Evolutionary conservation across 148 eudicot genomes (phyloP).

Genomic region (Tetragonia tetragonoides): DNA sequence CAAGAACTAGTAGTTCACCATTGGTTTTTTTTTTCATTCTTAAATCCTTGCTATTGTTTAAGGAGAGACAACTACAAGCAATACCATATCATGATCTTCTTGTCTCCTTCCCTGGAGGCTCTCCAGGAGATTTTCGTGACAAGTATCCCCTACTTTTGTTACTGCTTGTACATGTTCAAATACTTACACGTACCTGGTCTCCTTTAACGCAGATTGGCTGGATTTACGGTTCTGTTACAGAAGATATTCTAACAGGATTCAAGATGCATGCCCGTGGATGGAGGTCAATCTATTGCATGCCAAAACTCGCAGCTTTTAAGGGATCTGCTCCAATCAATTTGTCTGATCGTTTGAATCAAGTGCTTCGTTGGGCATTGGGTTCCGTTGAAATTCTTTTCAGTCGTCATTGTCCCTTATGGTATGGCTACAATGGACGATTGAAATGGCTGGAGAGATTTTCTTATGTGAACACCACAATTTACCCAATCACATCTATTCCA

Average conservation of each 20-base stretch:
- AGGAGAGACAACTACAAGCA: no score
- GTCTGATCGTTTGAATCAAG: slow-evolving; percentile 79
- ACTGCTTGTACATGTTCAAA: background rate
- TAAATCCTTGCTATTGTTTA: no score
- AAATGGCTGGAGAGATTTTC: slow-evolving; percentile 70
- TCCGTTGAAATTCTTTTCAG: slow-evolving; percentile 75
- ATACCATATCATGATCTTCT: background rate
- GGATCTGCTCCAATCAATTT: slow-evolving; percentile 83
- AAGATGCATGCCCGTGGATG: slow-evolving; percentile 86
- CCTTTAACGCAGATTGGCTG: slow-evolving; percentile 61
- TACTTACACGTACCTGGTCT: background rate
- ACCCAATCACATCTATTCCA: slow-evolving; percentile 68
- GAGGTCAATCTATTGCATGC: slow-evolving; percentile 74
- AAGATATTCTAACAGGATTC: slow-evolving; percentile 79
- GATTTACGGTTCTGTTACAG: slow-evolving; percentile 84
- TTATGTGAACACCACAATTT: slow-evolving; percentile 62
- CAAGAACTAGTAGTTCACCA: no score
- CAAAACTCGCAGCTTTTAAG: slow-evolving; percentile 68
- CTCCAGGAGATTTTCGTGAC: background rate
- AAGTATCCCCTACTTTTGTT: background rate
- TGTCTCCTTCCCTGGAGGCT: background rate
- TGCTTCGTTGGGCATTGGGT: slow-evolving; percentile 78
- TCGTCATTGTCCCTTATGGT: slow-evolving; percentile 81
- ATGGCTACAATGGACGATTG: slow-evolving; percentile 57
- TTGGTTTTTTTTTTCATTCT: no score